phyloP scores from a whole-genome alignment of 495 filamentous ascomycete species.

The Penicillium antarcticum region DNA sequence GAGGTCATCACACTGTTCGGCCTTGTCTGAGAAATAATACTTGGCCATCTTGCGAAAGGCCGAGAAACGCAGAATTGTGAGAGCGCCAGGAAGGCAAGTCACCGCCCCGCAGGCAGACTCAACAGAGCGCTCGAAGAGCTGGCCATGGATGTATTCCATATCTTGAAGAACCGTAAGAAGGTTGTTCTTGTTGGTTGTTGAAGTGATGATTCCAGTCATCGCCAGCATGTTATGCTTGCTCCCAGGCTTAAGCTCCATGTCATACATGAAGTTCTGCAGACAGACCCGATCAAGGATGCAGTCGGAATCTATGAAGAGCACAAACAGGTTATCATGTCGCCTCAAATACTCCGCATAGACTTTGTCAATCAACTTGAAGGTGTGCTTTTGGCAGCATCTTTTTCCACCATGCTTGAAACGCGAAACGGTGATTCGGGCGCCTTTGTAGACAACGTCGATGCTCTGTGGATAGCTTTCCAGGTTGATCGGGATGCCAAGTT shows the following conservation, averaged over 20 bases:
- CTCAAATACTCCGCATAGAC: conserved; percentile 88
- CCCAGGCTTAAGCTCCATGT: conserved; percentile 97
- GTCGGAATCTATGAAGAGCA: conserved; percentile 97
- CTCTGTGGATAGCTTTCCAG: conserved; percentile 79
- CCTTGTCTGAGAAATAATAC: conserved; percentile 98
- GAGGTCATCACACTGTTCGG: conserved; percentile 91
- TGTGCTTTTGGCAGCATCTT: conserved; percentile 87
- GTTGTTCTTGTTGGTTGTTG: conserved; percentile 84
- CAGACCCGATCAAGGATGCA: conserved; percentile 92
- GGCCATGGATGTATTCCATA: conserved; percentile 97
- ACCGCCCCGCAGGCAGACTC: conserved; percentile 95
- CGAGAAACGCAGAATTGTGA: conserved; percentile 94
- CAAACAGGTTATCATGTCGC: conserved; percentile 87
- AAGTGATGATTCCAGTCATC: conserved; percentile 97
- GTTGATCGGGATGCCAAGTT: conserved; percentile 78
- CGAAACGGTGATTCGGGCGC: conserved; percentile 84
- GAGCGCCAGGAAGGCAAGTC: conserved; percentile 89
- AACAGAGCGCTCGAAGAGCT: conserved; percentile 94
- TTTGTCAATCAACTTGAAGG: conserved; percentile 92
- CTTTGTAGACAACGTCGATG: conserved; percentile 84
- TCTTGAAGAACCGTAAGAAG: conserved; percentile 93
- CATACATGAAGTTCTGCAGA: conserved; percentile 97
- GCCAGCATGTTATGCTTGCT: conserved; percentile 92
- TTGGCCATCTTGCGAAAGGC: conserved; percentile 97
- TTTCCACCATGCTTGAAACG: conserved; percentile 94